A percentile compares a stretch with the other conserved stretches of the same genome.
Conservation (phyloP, 2,329 filamentous ascomycete species). For the Kalmusia sp. region DNA sequence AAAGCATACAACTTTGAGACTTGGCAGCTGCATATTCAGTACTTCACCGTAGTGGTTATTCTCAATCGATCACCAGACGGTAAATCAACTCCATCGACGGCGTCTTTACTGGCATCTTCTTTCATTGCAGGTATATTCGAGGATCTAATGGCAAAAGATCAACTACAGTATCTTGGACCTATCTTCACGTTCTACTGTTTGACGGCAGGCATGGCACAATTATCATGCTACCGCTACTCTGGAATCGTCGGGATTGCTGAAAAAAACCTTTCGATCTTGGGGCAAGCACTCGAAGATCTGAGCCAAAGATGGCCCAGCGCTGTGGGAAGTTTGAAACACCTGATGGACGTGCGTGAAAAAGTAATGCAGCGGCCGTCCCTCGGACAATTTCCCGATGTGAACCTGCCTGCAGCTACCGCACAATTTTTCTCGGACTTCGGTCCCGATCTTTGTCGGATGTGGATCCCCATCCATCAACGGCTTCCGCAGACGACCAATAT, state of each 20-base stretch:
- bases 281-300: conserved; percentile 36
- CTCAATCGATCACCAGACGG: conserved; percentile 44
- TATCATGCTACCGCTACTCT: conserved; percentile 47
- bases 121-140: conserved; percentile 53
- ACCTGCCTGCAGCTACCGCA: conserved; percentile 28
- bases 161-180: conserved; percentile 49
- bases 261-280: conserved; percentile 36
- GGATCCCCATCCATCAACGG: conserved; percentile 31
- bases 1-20: conserved; percentile 44
- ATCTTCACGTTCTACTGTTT: conserved; percentile 53
- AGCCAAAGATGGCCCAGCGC: conserved; percentile 41
- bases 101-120: conserved; percentile 50
- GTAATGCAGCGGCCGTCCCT: conserved; percentile 33
- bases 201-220: conserved; percentile 48
- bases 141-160: conserved; percentile 51
- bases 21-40: conserved; percentile 47
- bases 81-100: conserved; percentile 41
- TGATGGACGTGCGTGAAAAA: conserved; percentile 42
- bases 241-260: conserved; percentile 36
- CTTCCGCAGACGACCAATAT: conserved; percentile 26
- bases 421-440: conserved; percentile 43
- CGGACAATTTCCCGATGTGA: conserved; percentile 36
- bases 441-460: conserved; percentile 41
- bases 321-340: conserved; percentile 38
- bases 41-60: conserved; percentile 50